Conservation (phyloP, 768 basidiomycete species). For the Xerocomellus intermedius region DNA sequence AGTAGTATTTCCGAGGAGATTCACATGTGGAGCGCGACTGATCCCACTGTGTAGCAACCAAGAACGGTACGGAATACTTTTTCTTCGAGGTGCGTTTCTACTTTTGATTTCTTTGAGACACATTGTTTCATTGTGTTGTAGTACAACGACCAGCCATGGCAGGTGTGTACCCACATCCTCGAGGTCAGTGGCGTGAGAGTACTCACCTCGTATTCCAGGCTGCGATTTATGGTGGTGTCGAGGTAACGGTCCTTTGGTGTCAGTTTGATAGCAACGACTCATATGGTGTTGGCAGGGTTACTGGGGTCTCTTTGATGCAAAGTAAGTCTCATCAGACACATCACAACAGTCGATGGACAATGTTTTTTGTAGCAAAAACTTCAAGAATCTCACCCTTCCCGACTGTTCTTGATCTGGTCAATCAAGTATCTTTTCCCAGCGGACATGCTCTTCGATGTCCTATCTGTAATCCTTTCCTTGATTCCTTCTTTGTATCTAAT, state of each 20-base stretch:
- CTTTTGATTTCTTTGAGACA: background rate
- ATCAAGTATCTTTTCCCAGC: background rate
- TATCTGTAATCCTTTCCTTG: slow-evolving; percentile 7
- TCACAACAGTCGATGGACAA: slow-evolving; percentile 25
- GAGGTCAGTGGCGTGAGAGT: background rate
- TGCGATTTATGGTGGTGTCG: slow-evolving; percentile 75
- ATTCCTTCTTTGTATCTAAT: slow-evolving; percentile 17
- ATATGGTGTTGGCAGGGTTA: slow-evolving; percentile 35
- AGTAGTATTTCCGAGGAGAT: slow-evolving; percentile 1
- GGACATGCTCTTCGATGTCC: background rate
- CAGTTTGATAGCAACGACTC: slow-evolving; percentile 6
- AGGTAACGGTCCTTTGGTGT: slow-evolving; percentile 33
- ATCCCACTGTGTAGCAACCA: slow-evolving; percentile 51
- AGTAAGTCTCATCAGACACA: slow-evolving; percentile 37
- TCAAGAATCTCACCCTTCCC: slow-evolving; percentile 72
- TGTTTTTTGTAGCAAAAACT: slow-evolving; percentile 48
- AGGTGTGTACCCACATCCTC: slow-evolving; percentile 41
- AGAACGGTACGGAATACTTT: slow-evolving; percentile 82
- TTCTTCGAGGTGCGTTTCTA: slow-evolving; percentile 65
- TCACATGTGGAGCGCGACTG: background rate
- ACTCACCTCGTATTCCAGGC: slow-evolving; percentile 38
- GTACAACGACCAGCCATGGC: slow-evolving; percentile 82
- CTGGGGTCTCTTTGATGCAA: slow-evolving; percentile 66
- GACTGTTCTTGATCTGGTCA: slow-evolving; percentile 37
- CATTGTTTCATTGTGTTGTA: slow-evolving; percentile 25